Evolutionary conservation across 345 rosid species (phyloP).

Genomic region (Garcia nutans): DNA sequence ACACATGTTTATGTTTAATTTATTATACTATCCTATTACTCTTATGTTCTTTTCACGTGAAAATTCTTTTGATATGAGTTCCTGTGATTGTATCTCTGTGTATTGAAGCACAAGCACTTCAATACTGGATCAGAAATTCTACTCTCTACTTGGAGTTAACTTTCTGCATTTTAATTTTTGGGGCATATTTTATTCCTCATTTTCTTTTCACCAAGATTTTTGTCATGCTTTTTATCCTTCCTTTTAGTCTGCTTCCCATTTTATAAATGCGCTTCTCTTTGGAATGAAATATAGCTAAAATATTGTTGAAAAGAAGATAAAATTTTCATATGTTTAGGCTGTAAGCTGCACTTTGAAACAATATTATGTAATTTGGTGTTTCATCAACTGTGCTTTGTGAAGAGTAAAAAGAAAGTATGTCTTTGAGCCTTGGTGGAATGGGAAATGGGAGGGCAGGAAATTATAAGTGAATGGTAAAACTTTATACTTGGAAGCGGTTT

Average conservation of each 20-base stretch:
- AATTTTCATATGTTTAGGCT: no score
- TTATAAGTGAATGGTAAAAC: background rate
- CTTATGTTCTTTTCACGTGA: background rate
- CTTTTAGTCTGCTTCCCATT: background rate
- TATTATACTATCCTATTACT: background rate
- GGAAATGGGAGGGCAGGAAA: background rate
- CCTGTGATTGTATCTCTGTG: background rate
- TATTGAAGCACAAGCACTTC: background rate
- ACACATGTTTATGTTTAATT: background rate
- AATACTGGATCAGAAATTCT: background rate
- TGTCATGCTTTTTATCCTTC: background rate
- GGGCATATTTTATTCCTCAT: background rate
- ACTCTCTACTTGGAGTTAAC: background rate
- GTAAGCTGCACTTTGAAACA: no score
- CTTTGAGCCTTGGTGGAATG: background rate
- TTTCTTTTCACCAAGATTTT: background rate
- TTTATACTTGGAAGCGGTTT: background rate
- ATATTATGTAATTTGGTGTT: background rate
- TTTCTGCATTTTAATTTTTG: background rate
- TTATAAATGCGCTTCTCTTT: background rate
- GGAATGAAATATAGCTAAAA: background rate
- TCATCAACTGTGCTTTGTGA: background rate
- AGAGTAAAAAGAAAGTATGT: background rate
- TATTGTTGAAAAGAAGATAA: background rate
- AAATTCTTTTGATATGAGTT: background rate